A percentile compares a stretch with the other conserved stretches of the same genome.
phyloP scores from a whole-genome alignment of 2,329 filamentous ascomycete species.

The Aspergillus niger region DNA sequence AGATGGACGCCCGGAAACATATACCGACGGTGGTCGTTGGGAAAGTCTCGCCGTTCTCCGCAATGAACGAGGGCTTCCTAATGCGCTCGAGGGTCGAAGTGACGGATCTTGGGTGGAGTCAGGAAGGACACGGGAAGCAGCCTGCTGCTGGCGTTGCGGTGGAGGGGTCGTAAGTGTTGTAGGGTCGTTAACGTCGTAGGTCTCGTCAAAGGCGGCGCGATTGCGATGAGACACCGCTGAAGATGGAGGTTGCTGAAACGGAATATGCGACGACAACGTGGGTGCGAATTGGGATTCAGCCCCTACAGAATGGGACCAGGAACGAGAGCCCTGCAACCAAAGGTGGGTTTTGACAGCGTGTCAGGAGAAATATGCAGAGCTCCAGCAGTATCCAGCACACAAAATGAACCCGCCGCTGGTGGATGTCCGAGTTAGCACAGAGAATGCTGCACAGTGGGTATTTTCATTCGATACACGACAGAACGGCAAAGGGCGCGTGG shows the following conservation, averaged over 20 bases:
- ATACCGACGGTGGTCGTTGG: constrained; percentile 49
- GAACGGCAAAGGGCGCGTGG: constrained; percentile 11
- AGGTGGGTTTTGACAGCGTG: constrained; percentile 9
- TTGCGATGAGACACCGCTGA: constrained; percentile 48
- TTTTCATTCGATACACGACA: constrained; percentile 17
- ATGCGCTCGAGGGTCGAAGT: constrained; percentile 55
- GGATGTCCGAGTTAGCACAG: constrained; percentile 10
- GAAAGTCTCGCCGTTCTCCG: constrained; percentile 53
- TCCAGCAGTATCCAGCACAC: constrained; percentile 13
- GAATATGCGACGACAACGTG: constrained; percentile 38
- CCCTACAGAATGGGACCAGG: constrained; percentile 7
- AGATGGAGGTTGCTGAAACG: constrained; percentile 24
- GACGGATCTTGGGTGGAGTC: constrained; percentile 42
- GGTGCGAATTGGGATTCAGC: constrained; percentile 16
- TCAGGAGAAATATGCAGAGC: constrained; percentile 14
- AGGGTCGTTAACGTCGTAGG: constrained; percentile 57
- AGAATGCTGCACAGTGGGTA: constrained; percentile 30
- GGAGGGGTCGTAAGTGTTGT: constrained; percentile 46
- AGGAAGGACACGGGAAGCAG: constrained; percentile 44
- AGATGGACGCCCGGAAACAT: constrained; percentile 36
- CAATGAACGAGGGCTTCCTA: constrained; percentile 54
- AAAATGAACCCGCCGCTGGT: constrained; percentile 14
- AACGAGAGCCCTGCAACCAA: neutral
- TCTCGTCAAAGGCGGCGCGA: constrained; percentile 52
- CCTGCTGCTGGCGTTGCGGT: constrained; percentile 52